These are phyloP conservation scores for Pyricularia sp. DNA, from an alignment of 2,329 filamentous ascomycete genomes.

Conservation along the genomic window DNA sequence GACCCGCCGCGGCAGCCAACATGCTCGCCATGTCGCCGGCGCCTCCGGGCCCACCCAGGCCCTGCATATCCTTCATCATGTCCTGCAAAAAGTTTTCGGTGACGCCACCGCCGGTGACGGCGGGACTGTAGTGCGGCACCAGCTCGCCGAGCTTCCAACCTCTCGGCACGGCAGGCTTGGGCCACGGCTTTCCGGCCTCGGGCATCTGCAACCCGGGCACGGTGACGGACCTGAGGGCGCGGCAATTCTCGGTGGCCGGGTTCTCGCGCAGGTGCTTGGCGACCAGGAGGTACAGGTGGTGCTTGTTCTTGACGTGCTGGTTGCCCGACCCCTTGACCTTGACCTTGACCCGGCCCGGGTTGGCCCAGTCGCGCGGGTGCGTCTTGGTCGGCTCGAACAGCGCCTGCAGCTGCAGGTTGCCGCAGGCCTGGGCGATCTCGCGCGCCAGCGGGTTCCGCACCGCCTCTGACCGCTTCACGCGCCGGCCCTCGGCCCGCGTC, in stretches of 20 bases:
- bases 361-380: constrained; percentile 96
- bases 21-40: constrained; percentile 26
- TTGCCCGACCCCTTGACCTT: constrained; percentile 45
- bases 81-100: constrained; percentile 92
- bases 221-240: constrained; percentile 55
- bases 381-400: constrained; percentile 86
- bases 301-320: constrained; percentile 57
- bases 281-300: constrained; percentile 78
- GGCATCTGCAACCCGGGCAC: constrained; percentile 65
- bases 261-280: constrained; percentile 66
- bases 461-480: constrained; percentile 63
- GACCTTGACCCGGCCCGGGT: constrained; percentile 83
- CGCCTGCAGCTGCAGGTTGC: constrained; percentile 57
- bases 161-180: constrained; percentile 64
- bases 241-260: constrained; percentile 62
- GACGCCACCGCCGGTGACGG: constrained; percentile 85
- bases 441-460: constrained; percentile 79
- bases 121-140: constrained; percentile 78
- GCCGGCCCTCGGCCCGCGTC: constrained; percentile 68
- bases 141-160: constrained; percentile 87
- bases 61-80: constrained; percentile 89
- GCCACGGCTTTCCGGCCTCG: constrained; percentile 57
- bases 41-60: constrained; percentile 32
- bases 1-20: constrained; percentile 13
- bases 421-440: constrained; percentile 82